phyloP scores from a whole-genome alignment of 768 basidiomycete species.

The Tulasnella calospora region DNA sequence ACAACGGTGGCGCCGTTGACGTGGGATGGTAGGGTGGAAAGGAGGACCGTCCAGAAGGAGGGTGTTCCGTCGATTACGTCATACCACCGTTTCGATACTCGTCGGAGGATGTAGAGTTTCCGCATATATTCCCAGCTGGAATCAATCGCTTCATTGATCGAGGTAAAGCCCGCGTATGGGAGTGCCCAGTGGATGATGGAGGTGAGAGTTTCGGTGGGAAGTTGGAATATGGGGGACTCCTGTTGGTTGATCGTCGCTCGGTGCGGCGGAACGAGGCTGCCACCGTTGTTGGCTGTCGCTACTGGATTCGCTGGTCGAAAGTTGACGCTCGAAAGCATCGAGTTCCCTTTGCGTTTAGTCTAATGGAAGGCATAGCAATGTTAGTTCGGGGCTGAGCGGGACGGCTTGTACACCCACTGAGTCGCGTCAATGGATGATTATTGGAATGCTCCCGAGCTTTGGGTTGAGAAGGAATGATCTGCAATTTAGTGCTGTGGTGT shows the following conservation, averaged over 20 bases:
- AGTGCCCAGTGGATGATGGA: not conserved
- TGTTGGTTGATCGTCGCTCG: no score
- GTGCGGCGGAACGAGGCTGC: no score
- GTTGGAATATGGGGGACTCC: not conserved
- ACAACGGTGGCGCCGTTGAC: not conserved
- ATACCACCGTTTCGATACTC: not conserved
- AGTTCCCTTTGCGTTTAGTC: not conserved
- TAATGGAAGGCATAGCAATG: not conserved
- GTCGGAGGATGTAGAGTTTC: not conserved
- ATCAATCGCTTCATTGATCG: not conserved
- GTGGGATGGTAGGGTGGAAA: not conserved
- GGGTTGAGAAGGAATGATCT: no score
- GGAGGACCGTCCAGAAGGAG: not conserved
- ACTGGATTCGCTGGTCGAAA: no score
- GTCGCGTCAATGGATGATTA: not conserved
- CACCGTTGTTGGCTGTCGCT: no score
- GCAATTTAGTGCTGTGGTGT: no score
- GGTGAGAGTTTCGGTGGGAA: not conserved
- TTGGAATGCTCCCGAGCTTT: not conserved
- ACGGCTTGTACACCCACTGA: not conserved
- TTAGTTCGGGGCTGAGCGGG: not conserved
- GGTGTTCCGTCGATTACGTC: not conserved
- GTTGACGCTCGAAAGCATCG: not conserved
- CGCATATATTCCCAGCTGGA: not conserved
- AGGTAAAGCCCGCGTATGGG: not conserved